These are phyloP conservation scores for Emmonsiellopsis sp. DNA, from an alignment of 2,329 filamentous ascomycete species.

Conservation along the genomic window DNA sequence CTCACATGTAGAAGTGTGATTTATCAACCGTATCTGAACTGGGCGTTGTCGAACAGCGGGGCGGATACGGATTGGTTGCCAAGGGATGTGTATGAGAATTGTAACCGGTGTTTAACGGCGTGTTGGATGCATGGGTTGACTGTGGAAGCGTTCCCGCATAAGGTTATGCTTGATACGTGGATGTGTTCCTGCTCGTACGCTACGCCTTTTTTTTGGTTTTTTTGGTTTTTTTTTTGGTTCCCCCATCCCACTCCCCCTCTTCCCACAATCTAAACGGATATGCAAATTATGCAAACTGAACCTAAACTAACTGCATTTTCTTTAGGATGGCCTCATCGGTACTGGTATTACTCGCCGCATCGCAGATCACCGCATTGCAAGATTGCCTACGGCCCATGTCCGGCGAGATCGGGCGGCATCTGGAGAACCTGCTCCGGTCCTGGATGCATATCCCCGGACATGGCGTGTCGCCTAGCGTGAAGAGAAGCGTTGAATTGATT, in stretches of 20 bases:
- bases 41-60: conserved; percentile 36
- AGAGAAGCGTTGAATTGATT: conserved; percentile 42
- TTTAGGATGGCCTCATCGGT: conserved; percentile 41
- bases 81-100: conserved; percentile 32
- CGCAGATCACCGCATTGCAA: conserved; percentile 30
- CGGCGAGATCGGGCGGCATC: conserved; percentile 33
- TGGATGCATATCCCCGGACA: conserved; percentile 37
- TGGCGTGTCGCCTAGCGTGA: conserved; percentile 37
- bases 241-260: too few relatives aligned
- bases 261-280: too few relatives aligned
- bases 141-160: conserved; percentile 41
- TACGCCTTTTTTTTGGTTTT: conserved; percentile 7
- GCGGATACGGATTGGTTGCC: conserved; percentile 16
- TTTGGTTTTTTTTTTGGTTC: too few relatives aligned
- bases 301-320: too few relatives aligned
- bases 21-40: conserved; percentile 44
- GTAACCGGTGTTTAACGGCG: conserved; percentile 39
- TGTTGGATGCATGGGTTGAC: conserved; percentile 44
- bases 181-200: conserved; percentile 47
- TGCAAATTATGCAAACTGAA: too few relatives aligned
- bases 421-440: conserved; percentile 30
- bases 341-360: conserved; percentile 41
- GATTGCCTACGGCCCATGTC: conserved; percentile 31
- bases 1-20: conserved; percentile 46
- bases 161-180: conserved; percentile 46